Evolutionary conservation across 192 early-diverging fungal species (phyloP).

Genomic region (Backusella tarrabulga): DNA sequence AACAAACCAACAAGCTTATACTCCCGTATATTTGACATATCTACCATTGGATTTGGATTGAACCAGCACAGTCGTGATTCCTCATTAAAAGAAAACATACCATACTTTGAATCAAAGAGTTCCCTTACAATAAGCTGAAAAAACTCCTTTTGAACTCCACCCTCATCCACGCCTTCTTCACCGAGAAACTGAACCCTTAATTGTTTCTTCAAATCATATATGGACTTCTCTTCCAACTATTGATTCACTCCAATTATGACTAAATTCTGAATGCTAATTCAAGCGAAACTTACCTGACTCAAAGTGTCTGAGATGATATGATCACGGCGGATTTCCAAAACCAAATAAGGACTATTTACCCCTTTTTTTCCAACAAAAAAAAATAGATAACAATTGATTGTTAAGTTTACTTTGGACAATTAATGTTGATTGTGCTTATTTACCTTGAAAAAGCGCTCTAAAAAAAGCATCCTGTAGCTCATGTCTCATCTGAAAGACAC

Average conservation of each 20-base stretch:
- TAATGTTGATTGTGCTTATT: no score
- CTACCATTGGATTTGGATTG: slow-evolving; percentile 49
- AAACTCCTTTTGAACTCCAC: slow-evolving; percentile 98
- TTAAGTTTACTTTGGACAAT: no score
- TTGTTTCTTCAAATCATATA: slow-evolving; percentile 87
- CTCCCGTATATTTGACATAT: slow-evolving; percentile 63
- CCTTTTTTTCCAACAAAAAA: slow-evolving; percentile 26
- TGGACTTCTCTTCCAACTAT: slow-evolving; percentile 74
- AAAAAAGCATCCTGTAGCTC: slow-evolving; percentile 77
- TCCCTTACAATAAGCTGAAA: slow-evolving; percentile 90
- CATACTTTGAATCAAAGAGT: slow-evolving; percentile 91
- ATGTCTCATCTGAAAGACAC: slow-evolving; percentile 67
- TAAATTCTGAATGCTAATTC: not conserved
- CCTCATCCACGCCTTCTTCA: slow-evolving; percentile 94
- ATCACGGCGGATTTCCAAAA: slow-evolving; percentile 70
- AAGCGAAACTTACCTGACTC: slow-evolving; percentile 36
- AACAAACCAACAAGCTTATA: slow-evolving; percentile 86
- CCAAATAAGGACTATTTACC: slow-evolving; percentile 72
- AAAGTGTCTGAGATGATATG: slow-evolving; percentile 69
- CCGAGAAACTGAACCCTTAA: slow-evolving; percentile 88
- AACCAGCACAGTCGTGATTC: slow-evolving; percentile 76
- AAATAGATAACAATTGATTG: not conserved
- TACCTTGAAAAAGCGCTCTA: slow-evolving; percentile 64
- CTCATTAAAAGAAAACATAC: slow-evolving; percentile 77
- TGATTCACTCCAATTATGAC: slow-evolving; percentile 11